phyloP scores from a whole-genome alignment of 176 grass and related monocot species.

The Tillandsia leiboldiana region DNA sequence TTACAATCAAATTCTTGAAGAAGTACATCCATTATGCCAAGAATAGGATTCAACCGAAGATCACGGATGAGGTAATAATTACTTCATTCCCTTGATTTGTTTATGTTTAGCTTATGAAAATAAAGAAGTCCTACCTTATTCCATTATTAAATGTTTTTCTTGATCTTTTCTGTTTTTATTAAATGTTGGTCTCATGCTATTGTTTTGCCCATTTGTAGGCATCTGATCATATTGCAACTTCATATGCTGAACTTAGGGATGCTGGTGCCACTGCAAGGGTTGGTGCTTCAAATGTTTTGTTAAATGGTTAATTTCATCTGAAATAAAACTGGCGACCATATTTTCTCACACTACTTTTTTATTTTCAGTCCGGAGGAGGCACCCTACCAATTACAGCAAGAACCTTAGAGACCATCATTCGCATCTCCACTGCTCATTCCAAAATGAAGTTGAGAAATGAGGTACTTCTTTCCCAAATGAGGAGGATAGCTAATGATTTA shows the following conservation, averaged over 20 bases:
- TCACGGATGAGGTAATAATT: slow-evolving; percentile 80
- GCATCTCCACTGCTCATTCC: slow-evolving; percentile 84
- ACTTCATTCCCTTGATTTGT: not conserved
- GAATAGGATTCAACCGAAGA: slow-evolving; percentile 83
- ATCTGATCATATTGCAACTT: slow-evolving; percentile 92
- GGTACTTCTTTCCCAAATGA: slow-evolving; percentile 29
- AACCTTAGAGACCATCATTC: slow-evolving; percentile 98
- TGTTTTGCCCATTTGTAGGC: slow-evolving; percentile 40
- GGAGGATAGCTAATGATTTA: not conserved
- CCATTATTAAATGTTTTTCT: not conserved
- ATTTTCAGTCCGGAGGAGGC: slow-evolving; percentile 67
- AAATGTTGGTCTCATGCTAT: not conserved
- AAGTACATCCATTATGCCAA: slow-evolving; percentile 99
- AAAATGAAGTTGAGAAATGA: slow-evolving; percentile 97
- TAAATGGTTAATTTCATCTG: slow-evolving; percentile 3
- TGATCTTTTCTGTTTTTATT: not conserved
- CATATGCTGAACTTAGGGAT: slow-evolving; percentile 96
- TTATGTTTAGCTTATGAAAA: not conserved
- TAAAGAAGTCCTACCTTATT: not conserved
- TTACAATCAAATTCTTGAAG: slow-evolving; percentile 89
- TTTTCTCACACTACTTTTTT: slow-evolving; percentile 20
- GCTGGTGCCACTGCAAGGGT: slow-evolving; percentile 74
- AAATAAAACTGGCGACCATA: not conserved
- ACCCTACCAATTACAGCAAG: slow-evolving; percentile 98
- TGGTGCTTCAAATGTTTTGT: not conserved